Percentiles rank a stretch among this genome's conserved stretches.
These are phyloP conservation scores for Bipolaris cookei DNA, from an alignment of 2,329 filamentous ascomycete genomes.

Conservation along the genomic window DNA sequence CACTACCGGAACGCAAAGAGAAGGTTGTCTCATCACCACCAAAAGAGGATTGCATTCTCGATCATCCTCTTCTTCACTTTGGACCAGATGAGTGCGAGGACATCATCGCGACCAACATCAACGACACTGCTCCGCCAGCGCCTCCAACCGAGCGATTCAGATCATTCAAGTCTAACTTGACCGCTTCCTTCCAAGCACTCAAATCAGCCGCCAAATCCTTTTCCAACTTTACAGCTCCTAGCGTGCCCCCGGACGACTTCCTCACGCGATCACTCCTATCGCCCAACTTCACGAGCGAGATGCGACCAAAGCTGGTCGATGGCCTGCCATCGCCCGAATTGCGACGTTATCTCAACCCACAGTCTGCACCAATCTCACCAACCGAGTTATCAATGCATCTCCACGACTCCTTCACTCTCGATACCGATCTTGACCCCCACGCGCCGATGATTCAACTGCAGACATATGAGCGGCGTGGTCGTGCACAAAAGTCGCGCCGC, in stretches of 20 bases:
- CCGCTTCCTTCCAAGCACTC: constrained; percentile 66
- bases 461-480: constrained; percentile 59
- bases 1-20: constrained; percentile 51
- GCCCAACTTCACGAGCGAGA: constrained; percentile 65
- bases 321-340: constrained; percentile 63
- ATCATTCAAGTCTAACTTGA: constrained; percentile 68
- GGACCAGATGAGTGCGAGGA: constrained; percentile 43
- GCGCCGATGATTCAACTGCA: constrained; percentile 68
- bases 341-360: constrained; percentile 66
- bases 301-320: constrained; percentile 62
- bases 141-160: constrained; percentile 49
- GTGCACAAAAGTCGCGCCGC: constrained; percentile 36
- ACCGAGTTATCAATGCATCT: constrained; percentile 50
- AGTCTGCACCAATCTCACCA: constrained; percentile 49
- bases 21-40: constrained; percentile 55
- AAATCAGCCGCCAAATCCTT: constrained; percentile 67
- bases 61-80: constrained; percentile 63
- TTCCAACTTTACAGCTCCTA: constrained; percentile 62
- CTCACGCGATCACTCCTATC: constrained; percentile 66
- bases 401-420: constrained; percentile 46
- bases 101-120: constrained; percentile 40
- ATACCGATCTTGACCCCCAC: constrained; percentile 47
- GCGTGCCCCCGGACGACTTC: constrained; percentile 63
- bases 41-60: constrained; percentile 60
- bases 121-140: constrained; percentile 30